phyloP scores from a whole-genome alignment of 2,329 filamentous ascomycete genomes.

The Verticillium dahliae region DNA sequence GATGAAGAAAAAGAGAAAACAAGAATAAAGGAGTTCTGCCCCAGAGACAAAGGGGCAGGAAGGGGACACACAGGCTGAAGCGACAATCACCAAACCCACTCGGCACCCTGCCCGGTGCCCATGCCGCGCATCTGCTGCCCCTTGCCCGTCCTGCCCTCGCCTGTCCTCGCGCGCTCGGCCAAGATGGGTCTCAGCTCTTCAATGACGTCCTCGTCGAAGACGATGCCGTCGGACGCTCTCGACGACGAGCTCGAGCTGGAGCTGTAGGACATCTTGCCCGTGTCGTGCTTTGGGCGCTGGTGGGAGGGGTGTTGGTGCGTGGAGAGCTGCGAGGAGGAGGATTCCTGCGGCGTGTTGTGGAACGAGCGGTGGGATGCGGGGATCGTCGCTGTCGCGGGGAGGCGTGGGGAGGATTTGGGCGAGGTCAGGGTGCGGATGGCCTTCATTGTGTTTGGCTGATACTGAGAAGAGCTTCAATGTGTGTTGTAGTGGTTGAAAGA shows the following conservation, averaged over 20 bases:
- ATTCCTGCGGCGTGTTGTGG: constrained; percentile 1
- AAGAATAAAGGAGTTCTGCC: no score
- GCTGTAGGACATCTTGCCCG: constrained; percentile 1
- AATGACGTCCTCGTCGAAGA: constrained; percentile 2
- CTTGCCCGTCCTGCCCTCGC: background rate
- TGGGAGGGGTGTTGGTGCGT: background rate
- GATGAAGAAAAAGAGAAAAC: no score
- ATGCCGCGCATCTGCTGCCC: background rate
- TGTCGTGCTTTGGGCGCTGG: background rate
- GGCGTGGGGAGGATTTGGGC: background rate
- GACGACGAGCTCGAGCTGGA: background rate
- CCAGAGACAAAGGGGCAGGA: background rate
- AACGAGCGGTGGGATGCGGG: background rate
- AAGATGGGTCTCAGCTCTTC: constrained; percentile 3
- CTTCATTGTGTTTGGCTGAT: background rate
- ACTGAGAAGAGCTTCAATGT: no score
- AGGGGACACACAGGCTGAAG: no score
- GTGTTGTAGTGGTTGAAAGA: no score
- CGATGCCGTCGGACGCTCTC: background rate
- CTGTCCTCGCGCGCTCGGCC: background rate
- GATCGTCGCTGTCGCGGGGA: background rate
- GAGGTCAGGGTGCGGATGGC: background rate
- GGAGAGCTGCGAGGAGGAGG: background rate
- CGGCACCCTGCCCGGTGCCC: background rate
- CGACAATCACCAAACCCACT: constrained; percentile 2